phyloP scores from a whole-genome alignment of 1,284 basidiomycete genomes.

The Ganoderma resinaceum region DNA sequence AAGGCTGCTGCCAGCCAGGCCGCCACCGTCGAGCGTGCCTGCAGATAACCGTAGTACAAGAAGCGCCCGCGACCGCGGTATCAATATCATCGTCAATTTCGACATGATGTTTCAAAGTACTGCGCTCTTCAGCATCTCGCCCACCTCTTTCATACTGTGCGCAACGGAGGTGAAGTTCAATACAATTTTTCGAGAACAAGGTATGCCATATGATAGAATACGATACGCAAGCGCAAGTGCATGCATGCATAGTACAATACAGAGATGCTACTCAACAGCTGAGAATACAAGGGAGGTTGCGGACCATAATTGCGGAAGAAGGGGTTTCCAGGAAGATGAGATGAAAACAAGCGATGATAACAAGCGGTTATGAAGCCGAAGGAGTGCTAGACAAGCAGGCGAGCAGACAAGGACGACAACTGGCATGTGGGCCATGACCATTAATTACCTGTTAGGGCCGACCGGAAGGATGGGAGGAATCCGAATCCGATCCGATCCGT shows the following conservation, averaged over 20 bases:
- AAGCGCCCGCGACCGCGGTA: not conserved
- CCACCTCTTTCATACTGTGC: not conserved
- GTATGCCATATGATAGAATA: conserved; percentile 8
- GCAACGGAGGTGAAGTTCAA: not conserved
- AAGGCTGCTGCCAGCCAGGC: conserved; percentile 12
- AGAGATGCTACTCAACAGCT: conserved; percentile 24
- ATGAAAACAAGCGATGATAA: conserved; percentile 11
- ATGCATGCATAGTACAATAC: conserved; percentile 28
- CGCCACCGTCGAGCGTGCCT: conserved; percentile 2
- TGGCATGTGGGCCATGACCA: conserved; percentile 15
- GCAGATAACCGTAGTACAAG: not conserved
- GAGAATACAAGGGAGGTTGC: conserved; percentile 10
- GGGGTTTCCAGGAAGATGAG: conserved; percentile 9
- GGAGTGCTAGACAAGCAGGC: conserved; percentile 23
- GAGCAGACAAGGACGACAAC: conserved; percentile 11
- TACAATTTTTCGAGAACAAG: not conserved
- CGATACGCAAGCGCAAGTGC: conserved; percentile 6
- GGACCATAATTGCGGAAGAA: conserved; percentile 11
- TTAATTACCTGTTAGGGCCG: conserved; percentile 26
- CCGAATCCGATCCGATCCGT: conserved; percentile 27
- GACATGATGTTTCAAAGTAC: not conserved
- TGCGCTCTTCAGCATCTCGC: not conserved
- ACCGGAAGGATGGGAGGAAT: conserved; percentile 22
- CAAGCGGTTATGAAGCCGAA: conserved; percentile 24
- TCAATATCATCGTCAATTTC: not conserved